Percentiles rank a stretch among this genome's conserved stretches.
phyloP scores from a whole-genome alignment of 148 eudicot species.

The Dianthus caryophyllus region DNA sequence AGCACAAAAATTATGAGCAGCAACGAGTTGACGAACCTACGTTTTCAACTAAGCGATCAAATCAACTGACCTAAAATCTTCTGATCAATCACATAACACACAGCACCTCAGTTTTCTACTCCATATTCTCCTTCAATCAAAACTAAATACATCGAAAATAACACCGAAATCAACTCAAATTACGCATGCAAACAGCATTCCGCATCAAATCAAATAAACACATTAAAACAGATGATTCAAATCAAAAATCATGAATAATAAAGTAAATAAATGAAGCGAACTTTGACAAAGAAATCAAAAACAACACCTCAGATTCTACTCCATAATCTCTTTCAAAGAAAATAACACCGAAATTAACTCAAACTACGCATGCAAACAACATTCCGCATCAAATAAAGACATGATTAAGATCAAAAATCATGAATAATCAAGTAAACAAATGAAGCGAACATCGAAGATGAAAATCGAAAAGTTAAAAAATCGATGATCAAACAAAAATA shows the following conservation, averaged over 20 bases:
- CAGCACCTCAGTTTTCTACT: background rate
- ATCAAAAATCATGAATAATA: background rate
- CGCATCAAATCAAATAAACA: background rate
- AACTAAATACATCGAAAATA: background rate
- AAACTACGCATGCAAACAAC: no score
- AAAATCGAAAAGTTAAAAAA: background rate
- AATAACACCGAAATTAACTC: no score
- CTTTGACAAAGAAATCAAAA: background rate
- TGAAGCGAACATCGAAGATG: background rate
- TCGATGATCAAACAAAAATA: background rate
- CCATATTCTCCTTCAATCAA: background rate
- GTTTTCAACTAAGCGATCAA: background rate
- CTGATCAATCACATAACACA: background rate
- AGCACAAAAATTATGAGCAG: background rate
- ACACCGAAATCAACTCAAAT: background rate
- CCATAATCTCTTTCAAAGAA: background rate
- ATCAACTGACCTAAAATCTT: background rate
- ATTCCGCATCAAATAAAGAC: no score
- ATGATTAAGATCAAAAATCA: background rate
- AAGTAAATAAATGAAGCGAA: no score
- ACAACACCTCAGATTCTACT: no score
- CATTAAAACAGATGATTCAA: background rate
- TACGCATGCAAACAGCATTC: conserved; percentile 1
- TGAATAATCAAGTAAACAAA: background rate
- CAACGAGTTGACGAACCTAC: background rate